Conservation (phyloP, 2,329 filamentous ascomycete genomes). For the Colletotrichum echinochloae region DNA sequence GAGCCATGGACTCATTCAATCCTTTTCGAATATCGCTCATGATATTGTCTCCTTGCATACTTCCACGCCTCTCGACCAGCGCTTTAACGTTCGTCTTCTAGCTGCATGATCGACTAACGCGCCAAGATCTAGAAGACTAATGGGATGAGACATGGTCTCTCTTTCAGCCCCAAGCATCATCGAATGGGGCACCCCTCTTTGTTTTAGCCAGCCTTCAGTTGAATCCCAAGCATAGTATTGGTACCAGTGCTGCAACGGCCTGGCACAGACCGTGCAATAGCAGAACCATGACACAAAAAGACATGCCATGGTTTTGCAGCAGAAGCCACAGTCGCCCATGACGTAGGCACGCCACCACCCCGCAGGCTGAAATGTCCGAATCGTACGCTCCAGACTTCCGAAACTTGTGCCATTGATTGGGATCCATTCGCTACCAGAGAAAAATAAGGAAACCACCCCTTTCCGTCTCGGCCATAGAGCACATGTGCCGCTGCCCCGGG, state of each 20-base stretch:
- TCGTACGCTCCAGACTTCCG: neutral
- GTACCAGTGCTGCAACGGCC: neutral
- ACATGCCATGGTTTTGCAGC: neutral
- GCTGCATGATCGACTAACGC: neutral
- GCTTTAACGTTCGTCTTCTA: neutral
- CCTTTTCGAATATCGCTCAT: neutral
- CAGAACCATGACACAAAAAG: neutral
- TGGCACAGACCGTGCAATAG: no score
- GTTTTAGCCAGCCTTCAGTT: neutral
- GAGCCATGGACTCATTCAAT: neutral
- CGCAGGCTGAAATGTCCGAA: neutral
- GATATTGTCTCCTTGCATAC: neutral
- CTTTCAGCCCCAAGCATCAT: neutral
- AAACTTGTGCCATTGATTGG: neutral
- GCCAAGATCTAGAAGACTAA: neutral
- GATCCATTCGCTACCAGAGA: neutral
- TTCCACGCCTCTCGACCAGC: neutral
- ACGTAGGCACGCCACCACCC: neutral
- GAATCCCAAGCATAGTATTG: no score
- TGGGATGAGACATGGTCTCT: neutral
- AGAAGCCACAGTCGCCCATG: neutral
- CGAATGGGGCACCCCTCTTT: neutral
- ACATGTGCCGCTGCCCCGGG: slow-evolving; percentile 49
- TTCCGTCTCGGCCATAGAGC: slow-evolving; percentile 48
- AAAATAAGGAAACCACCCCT: slow-evolving; percentile 49